phyloP scores from a whole-genome alignment of 257 asterid genomes.

The Rauvolfia tetraphylla region DNA sequence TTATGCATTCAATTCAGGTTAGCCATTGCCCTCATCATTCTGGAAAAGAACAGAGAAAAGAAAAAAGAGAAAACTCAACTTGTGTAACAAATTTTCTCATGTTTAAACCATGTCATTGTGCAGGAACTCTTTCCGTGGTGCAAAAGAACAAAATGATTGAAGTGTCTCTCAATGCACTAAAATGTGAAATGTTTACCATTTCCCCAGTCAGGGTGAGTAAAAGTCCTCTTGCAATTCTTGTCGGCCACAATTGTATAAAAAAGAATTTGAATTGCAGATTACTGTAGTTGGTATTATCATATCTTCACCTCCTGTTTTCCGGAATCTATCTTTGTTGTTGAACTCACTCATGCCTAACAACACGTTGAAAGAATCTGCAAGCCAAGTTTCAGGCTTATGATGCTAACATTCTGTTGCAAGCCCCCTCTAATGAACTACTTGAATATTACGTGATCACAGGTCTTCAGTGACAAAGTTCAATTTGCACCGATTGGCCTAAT shows the following conservation, averaged over 20 bases:
- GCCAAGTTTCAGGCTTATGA: not conserved
- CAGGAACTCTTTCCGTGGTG: slow-evolving; percentile 39
- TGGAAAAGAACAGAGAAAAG: not conserved
- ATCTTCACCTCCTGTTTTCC: not conserved
- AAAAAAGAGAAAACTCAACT: not conserved
- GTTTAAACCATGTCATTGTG: not conserved
- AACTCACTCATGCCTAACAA: too few species aligned
- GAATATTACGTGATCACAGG: slow-evolving; percentile 19
- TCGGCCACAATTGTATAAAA: too few species aligned
- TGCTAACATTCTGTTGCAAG: not conserved
- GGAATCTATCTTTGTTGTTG: not conserved
- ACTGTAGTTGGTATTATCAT: too few species aligned
- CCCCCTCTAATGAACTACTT: not conserved
- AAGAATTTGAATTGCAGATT: not conserved
- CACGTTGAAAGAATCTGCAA: not conserved
- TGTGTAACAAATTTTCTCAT: not conserved
- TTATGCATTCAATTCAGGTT: slow-evolving; percentile 53
- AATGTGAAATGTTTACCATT: slow-evolving; percentile 60
- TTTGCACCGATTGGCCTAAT: slow-evolving; percentile 48
- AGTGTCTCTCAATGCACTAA: slow-evolving; percentile 35
- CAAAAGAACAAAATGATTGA: slow-evolving; percentile 25
- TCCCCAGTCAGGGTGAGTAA: slow-evolving; percentile 47
- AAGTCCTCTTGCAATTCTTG: too few species aligned
- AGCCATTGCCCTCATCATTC: not conserved
- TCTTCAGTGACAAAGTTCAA: slow-evolving; percentile 16